Percentiles rank a stretch among this genome's conserved stretches.
phyloP scores from a whole-genome alignment of 306 rosid genomes.

The Crataegus laevigata region DNA sequence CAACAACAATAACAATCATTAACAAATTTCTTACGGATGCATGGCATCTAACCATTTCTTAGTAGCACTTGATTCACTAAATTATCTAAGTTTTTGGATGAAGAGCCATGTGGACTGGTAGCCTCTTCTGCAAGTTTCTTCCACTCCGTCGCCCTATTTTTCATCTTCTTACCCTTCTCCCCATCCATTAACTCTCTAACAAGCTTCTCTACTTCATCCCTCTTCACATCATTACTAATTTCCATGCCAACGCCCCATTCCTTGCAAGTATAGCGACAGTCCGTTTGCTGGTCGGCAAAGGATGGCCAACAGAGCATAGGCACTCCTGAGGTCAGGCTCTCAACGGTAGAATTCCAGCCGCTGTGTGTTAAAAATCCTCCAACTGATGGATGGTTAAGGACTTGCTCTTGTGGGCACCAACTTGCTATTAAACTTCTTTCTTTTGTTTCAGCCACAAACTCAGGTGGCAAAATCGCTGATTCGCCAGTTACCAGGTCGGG shows the following conservation, averaged over 20 bases:
- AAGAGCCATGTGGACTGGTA: too few species aligned
- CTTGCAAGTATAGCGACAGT: neutral
- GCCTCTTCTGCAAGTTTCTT: too few species aligned
- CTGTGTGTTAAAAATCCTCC: too few species aligned
- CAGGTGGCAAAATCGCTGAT: neutral
- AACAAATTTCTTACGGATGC: too few species aligned
- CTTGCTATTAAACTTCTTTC: neutral
- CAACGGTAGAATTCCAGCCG: neutral
- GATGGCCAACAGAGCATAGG: neutral
- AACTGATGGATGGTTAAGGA: too few species aligned
- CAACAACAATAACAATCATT: too few species aligned
- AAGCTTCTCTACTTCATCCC: neutral
- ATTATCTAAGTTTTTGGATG: too few species aligned
- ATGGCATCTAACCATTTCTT: neutral
- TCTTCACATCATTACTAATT: neutral
- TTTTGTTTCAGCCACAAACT: neutral
- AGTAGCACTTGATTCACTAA: too few species aligned
- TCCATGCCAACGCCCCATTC: neutral
- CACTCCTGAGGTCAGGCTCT: neutral
- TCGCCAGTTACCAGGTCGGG: neutral
- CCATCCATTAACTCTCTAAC: neutral
- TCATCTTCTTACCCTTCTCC: neutral
- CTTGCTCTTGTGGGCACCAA: too few species aligned
- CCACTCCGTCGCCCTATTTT: neutral
- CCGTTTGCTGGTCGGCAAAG: neutral